Conservation (phyloP, 164 flowering plant genomes). For the Kingdonia uniflora region DNA sequence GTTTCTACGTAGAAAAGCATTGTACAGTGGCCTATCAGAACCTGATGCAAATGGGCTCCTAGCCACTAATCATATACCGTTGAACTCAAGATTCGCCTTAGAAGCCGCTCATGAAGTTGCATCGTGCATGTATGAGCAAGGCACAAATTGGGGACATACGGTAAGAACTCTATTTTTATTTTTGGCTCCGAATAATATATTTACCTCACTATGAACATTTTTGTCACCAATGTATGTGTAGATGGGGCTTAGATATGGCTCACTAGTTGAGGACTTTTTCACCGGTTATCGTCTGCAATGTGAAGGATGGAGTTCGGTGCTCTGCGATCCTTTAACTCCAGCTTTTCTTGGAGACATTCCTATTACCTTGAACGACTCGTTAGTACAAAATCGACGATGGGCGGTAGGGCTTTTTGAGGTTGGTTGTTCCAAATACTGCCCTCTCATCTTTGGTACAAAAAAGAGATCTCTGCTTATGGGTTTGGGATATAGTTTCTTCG, state of each 20-base stretch:
- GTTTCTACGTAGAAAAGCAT: conserved; percentile 11
- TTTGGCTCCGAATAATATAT: background rate
- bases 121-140: too few relatives aligned
- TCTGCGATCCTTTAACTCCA: conserved; percentile 29
- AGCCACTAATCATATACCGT: too few relatives aligned
- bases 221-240: conserved; percentile 7
- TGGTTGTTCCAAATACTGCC: conserved; percentile 42
- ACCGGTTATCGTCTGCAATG: conserved; percentile 46
- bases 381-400: conserved; percentile 52
- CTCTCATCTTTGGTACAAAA: conserved; percentile 33
- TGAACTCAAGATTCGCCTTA: too few relatives aligned
- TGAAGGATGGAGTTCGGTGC: conserved; percentile 49
- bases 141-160: too few relatives aligned
- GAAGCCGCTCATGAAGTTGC: too few relatives aligned
- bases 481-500: conserved; percentile 39
- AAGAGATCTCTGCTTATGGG: conserved; percentile 35
- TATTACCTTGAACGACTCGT: conserved; percentile 25
- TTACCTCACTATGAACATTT: too few relatives aligned
- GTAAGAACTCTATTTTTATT: background rate
- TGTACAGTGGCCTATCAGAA: conserved; percentile 9
- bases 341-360: conserved; percentile 46
- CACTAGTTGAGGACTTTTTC: conserved; percentile 45
- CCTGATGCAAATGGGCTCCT: too few relatives aligned
- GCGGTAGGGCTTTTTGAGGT: conserved; percentile 45
- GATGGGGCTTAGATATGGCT: conserved; percentile 56